Base-by-base conservation (phyloP, 2,329 filamentous ascomycete species). In the Aplosporella prunicola region DNA sequence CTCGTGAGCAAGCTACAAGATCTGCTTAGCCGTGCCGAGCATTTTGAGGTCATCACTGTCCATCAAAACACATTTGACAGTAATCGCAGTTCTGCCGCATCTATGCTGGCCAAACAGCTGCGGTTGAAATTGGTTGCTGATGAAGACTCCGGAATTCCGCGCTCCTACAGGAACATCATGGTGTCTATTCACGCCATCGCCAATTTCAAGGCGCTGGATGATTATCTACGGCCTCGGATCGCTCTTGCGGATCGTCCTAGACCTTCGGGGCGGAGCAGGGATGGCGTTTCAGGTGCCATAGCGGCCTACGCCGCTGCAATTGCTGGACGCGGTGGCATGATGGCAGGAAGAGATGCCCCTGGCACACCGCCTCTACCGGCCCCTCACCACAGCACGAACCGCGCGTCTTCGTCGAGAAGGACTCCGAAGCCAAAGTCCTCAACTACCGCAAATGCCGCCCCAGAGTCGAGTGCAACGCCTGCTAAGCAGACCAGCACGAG, bases 111-210 rank as follows among this genome's bases (percentile, higher is more conserved):
- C 4, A 96, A 96, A 58, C 91, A 98, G 53, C 80, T 98, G 22
- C 78, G 89, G 22, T 72, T 98, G 29, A 88, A 86, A 49, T 70
- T 98, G 22, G 75, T 88, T 24, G 89, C 91, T 2, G 88, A 93
- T 47, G 88, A 93, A 1, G 81, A 88, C 31, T 89, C 87, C 1
- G 84, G 91, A 32, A 91, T 98, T 42, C 91, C 91, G 13, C 74
- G 79, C 23, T 71, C 81, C 0, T 96, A 93, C 55, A 76, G 84
- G 15, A 94, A 89, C 48, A 93, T 98, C 45, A 95, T 95, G 82
- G 91, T 98, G 1, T 93, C 87, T 0, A 98, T 98, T 40, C 91
- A 98, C 57, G 91, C 91, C 11, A 96, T 98, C 52, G 89, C 91
- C 2, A 96, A 88, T 0, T 96, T 98, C 67, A 96, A 95, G 58